Percentiles rank a stretch among this genome's conserved stretches.
These are phyloP conservation scores for Penicillium samsonianum DNA, from an alignment of 495 filamentous ascomycete species.

Conservation along the genomic window DNA sequence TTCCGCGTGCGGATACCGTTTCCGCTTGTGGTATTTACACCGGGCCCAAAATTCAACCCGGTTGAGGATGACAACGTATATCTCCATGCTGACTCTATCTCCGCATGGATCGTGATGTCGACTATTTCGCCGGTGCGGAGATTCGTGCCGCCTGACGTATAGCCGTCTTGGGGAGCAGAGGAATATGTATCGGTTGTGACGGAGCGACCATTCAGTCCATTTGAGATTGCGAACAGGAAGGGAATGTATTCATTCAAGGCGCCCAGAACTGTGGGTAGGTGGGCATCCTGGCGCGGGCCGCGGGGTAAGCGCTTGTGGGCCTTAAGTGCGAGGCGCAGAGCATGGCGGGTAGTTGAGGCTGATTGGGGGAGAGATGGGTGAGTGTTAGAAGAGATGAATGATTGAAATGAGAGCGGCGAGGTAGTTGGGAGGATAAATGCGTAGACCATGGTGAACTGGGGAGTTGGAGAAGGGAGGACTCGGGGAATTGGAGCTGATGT, in stretches of 20 bases:
- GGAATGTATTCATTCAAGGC: conserved; percentile 74
- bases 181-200: conserved; percentile 22
- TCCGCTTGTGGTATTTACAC: background rate
- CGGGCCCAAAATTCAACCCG: conserved; percentile 6
- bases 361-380: conserved; percentile 82
- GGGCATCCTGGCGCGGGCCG: conserved; percentile 56
- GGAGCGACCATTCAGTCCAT: conserved; percentile 56
- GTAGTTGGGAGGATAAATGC: conserved; percentile 83
- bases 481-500: conserved; percentile 22
- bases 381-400: conserved; percentile 65
- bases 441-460: conserved; percentile 69
- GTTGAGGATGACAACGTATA: conserved; percentile 63
- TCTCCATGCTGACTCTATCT: conserved; percentile 77
- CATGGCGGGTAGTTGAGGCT: conserved; percentile 74
- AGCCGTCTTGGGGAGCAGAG: background rate
- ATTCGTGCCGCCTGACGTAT: background rate
- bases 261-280: conserved; percentile 66
- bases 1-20: conserved; percentile 15
- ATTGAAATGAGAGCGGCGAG: conserved; percentile 74
- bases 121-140: conserved; percentile 54
- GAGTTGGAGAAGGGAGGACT: conserved; percentile 22
- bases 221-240: conserved; percentile 72
- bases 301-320: conserved; percentile 75
- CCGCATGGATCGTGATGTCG: conserved; percentile 60
- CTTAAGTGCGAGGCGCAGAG: conserved; percentile 76